A percentile compares a stretch with the other conserved stretches of the same genome.
These are phyloP conservation scores for Oxytropis ochrocephala DNA, from an alignment of 306 rosid genomes.

Conservation along the genomic window DNA sequence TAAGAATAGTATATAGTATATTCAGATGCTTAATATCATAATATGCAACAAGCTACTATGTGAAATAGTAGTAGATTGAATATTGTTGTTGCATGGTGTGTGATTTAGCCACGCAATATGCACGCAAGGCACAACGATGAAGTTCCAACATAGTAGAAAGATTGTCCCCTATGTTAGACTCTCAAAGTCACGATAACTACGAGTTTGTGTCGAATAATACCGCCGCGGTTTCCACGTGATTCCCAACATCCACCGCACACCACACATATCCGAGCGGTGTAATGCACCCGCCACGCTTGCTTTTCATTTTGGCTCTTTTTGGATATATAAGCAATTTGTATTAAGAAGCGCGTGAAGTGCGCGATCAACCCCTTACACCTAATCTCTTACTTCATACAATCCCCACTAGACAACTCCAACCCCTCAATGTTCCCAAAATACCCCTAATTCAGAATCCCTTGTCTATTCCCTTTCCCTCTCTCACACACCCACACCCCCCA, in stretches of 20 bases:
- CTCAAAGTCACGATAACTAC: neutral
- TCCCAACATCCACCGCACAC: constrained; percentile 34
- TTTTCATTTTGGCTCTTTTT: no score
- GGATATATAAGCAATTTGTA: no score
- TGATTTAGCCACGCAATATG: neutral
- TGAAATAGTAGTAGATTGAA: neutral
- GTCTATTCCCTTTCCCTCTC: no score
- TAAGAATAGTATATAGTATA: constrained; percentile 5
- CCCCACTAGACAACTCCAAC: no score
- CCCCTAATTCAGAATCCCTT: no score
- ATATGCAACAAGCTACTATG: no score
- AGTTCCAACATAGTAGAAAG: constrained; percentile 22
- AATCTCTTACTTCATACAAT: no score
- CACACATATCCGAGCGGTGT: constrained; percentile 9
- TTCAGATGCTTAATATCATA: neutral
- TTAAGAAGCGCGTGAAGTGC: no score
- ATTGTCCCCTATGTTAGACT: constrained; percentile 18
- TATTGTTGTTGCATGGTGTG: constrained; percentile 10
- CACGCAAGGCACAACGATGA: neutral
- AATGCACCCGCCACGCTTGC: constrained; percentile 16
- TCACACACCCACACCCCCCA: no score
- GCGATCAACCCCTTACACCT: no score
- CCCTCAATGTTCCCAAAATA: no score
- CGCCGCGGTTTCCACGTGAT: constrained; percentile 30
- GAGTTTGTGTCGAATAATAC: constrained; percentile 9